A percentile compares a stretch with the other conserved stretches of the same genome.
Conservation (phyloP, 1,284 basidiomycete genomes). For the Moesziomyces globuligerus region DNA sequence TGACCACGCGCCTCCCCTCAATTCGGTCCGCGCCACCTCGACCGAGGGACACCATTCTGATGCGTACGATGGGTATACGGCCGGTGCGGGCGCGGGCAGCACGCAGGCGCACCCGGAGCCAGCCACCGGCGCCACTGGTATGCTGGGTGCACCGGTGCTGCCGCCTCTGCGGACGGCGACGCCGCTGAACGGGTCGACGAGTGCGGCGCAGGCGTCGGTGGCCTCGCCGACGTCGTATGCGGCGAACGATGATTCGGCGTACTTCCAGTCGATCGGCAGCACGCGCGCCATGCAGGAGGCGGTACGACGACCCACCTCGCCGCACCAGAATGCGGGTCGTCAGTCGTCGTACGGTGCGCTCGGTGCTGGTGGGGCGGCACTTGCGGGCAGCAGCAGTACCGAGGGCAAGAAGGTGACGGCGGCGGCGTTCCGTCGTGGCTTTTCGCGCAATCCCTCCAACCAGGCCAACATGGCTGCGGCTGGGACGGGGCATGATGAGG, state of each 20-base stretch:
- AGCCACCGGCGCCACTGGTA: slow-evolving; percentile 8
- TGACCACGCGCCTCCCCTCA: background rate
- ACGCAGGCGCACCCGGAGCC: slow-evolving; percentile 7
- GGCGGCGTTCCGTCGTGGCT: slow-evolving; percentile 59
- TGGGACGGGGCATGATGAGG: too few species aligned
- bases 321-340: slow-evolving; percentile 6
- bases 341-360: slow-evolving; percentile 35
- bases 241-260: slow-evolving; percentile 39
- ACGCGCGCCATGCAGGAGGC: slow-evolving; percentile 58
- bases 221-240: slow-evolving; percentile 28
- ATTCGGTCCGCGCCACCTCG: slow-evolving; percentile 7
- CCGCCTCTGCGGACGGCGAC: slow-evolving; percentile 47
- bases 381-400: slow-evolving; percentile 12
- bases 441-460: slow-evolving; percentile 43
- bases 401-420: slow-evolving; percentile 62
- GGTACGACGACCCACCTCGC: slow-evolving; percentile 47
- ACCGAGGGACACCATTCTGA: slow-evolving; percentile 34
- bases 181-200: slow-evolving; percentile 29
- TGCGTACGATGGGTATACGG: slow-evolving; percentile 42
- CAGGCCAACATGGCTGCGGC: slow-evolving; percentile 36
- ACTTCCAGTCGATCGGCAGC: slow-evolving; percentile 56
- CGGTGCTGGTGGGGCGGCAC: slow-evolving; percentile 4
- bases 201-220: slow-evolving; percentile 3
- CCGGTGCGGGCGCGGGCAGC: background rate
- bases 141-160: slow-evolving; percentile 44